These are phyloP conservation scores for Phytopythium cucurbitacearum DNA, from an alignment of 352 stramenopile genomes.

Conservation along the genomic window DNA sequence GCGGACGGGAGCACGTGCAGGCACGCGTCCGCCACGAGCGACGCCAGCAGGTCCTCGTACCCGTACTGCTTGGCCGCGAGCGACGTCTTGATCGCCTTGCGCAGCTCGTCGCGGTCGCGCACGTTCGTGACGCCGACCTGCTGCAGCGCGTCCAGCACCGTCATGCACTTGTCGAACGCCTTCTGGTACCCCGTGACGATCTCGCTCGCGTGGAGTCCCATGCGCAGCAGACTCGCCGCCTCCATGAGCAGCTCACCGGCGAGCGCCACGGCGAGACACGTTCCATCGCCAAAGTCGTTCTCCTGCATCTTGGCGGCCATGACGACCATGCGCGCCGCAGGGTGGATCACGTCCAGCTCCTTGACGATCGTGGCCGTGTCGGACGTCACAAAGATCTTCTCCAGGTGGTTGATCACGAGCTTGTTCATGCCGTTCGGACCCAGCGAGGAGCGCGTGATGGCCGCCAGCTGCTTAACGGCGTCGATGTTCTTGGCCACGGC, in stretches of 20 bases:
- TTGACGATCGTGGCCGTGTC: constrained; percentile 99
- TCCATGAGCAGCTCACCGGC: constrained; percentile 96
- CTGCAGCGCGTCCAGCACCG: constrained; percentile 91
- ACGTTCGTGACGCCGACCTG: constrained; percentile 70
- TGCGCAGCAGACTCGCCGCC: constrained; percentile 95
- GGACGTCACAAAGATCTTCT: constrained; percentile 99
- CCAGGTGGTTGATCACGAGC: constrained; percentile 99
- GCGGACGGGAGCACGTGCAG: constrained; percentile 91
- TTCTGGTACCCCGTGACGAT: constrained; percentile 97
- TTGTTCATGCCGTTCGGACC: constrained; percentile 99
- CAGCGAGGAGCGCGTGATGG: constrained; percentile 96
- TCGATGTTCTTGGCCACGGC: constrained; percentile 98
- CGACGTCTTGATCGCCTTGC: constrained; percentile 91
- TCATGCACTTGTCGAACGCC: constrained; percentile 91
- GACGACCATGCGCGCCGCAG: constrained; percentile 97
- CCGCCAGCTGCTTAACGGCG: constrained; percentile 96
- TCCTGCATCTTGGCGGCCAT: constrained; percentile 99
- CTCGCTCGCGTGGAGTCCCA: constrained; percentile 97
- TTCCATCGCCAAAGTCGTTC: constrained; percentile 95
- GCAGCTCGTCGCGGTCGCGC: constrained; percentile 82
- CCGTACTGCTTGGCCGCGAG: constrained; percentile 98
- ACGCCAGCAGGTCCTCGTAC: constrained; percentile 92
- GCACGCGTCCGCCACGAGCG: constrained; percentile 94
- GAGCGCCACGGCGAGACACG: constrained; percentile 97
- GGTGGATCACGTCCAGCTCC: constrained; percentile 98